These are phyloP conservation scores for Lachnellula subtilissima DNA, from an alignment of 2,329 filamentous ascomycete genomes.

Conservation along the genomic window DNA sequence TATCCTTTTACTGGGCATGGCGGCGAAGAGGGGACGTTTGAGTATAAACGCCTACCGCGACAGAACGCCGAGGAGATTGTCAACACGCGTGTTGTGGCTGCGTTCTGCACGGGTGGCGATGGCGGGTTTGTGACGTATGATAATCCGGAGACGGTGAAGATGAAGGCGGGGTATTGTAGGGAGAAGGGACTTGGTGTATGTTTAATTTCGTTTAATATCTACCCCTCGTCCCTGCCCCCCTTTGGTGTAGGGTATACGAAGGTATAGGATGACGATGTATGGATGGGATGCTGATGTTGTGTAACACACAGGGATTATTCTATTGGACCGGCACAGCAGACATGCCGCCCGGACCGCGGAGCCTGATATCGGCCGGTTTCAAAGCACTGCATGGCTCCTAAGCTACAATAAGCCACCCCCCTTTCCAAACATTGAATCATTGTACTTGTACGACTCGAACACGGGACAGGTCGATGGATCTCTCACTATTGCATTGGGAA, in stretches of 20 bases:
- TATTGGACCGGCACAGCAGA: conserved; percentile 79
- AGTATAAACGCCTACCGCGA: conserved; percentile 66
- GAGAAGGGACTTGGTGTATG: conserved; percentile 61
- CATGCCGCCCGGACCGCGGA: conserved; percentile 51
- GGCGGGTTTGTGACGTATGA: conserved; percentile 79
- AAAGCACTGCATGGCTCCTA: conserved; percentile 45
- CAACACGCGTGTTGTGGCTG: conserved; percentile 63
- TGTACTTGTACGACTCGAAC: conserved; percentile 8
- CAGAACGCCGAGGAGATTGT: conserved; percentile 59
- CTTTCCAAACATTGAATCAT: background rate
- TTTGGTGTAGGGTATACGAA: background rate
- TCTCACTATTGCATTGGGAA: background rate
- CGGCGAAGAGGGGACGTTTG: conserved; percentile 66
- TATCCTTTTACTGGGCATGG: conserved; percentile 52
- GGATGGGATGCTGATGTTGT: conserved; percentile 4
- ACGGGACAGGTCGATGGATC: background rate
- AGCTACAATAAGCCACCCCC: background rate
- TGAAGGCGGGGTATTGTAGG: conserved; percentile 70
- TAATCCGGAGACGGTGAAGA: conserved; percentile 68
- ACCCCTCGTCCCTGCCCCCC: background rate
- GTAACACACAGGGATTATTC: conserved; percentile 59
- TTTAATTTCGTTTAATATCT: too few relatives aligned
- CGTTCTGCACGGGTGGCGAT: conserved; percentile 67
- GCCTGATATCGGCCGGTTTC: conserved; percentile 55
- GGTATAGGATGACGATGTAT: background rate